Base-by-base conservation (phyloP, 2,329 filamentous ascomycete genomes). In the Trichoderma asperellum region DNA sequence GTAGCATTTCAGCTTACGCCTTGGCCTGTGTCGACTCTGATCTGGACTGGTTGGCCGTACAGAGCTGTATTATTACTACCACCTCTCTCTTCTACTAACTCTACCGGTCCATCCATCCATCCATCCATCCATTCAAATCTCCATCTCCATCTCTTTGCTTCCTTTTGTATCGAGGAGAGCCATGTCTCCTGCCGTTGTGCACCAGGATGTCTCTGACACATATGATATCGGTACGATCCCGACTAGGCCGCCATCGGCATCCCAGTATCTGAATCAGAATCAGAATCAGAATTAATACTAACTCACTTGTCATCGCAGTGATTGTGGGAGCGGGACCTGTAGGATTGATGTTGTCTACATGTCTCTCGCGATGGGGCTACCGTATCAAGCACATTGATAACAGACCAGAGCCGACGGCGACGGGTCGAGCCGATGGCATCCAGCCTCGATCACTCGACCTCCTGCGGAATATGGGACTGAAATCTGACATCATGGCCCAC, bases 381-480 rank as follows among this genome's bases (percentile, higher is more conserved):
- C 93, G 89, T 79, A 93, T 97, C 80, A 97, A 95, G 84, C 93
- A 97, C 81, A 93, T 97, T 77, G 94, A 97, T 82, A 97, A 96
- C 81, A 87, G 94, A 70, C 85, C 93, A 2, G 92, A 95, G 76
- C 94, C 94, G 18, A 97, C 94, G 14, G 77, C 88, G 2, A 97
- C 93, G 24, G 94, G 94, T 65, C 92, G 94, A 72, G 94, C 94
- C 68, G 94, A 97, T 80, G 94, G 93, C 71, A 96, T 97, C 69
- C 94, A 97, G 81, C 94, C 94, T 47, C 90, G 94, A 49, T 96
- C 94, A 0, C 85, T 96, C 29, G 94, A 97, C 75, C 87, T 97
- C 18, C 84, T 97, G 59, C 89, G 92, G 64, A 97, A 97, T 77
- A 93, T 97, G 90, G 93, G 92, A 1, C 83, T 97, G 69, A 97